These are phyloP conservation scores for Arthrobotrys sphaeroides DNA, from an alignment of 2,329 filamentous ascomycete species.

Conservation along the genomic window DNA sequence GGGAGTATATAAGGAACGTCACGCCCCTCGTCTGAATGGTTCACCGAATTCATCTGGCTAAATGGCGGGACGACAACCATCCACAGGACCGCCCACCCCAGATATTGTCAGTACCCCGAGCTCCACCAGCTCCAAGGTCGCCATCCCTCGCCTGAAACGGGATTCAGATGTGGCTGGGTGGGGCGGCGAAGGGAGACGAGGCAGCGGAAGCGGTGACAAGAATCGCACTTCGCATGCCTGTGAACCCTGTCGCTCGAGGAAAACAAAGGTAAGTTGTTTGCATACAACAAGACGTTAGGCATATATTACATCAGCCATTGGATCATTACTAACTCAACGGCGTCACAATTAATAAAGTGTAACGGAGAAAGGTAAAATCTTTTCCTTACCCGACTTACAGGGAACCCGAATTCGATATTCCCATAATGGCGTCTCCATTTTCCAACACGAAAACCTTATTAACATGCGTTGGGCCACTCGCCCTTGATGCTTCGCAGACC, in stretches of 20 bases:
- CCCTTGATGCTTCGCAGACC: slow-evolving; percentile 53
- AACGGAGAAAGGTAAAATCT: slow-evolving; percentile 55
- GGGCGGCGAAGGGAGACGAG: slow-evolving; percentile 47
- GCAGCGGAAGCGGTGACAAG: slow-evolving; percentile 55
- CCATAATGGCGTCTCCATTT: slow-evolving; percentile 24
- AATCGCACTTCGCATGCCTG: slow-evolving; percentile 57
- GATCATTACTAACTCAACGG: slow-evolving; percentile 44
- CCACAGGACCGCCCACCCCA: slow-evolving; percentile 46
- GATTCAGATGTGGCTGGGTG: slow-evolving; percentile 54
- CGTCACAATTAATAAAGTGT: slow-evolving; percentile 53
- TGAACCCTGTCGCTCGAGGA: slow-evolving; percentile 55
- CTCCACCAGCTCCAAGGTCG: slow-evolving; percentile 53
- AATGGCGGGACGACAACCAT: slow-evolving; percentile 49
- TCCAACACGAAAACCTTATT: slow-evolving; percentile 36
- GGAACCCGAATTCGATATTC: slow-evolving; percentile 19
- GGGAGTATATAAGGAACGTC: slow-evolving; percentile 11
- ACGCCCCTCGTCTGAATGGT: slow-evolving; percentile 26
- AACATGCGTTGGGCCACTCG: slow-evolving; percentile 14
- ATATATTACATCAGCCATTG: slow-evolving; percentile 36
- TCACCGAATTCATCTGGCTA: slow-evolving; percentile 7
- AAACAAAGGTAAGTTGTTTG: slow-evolving; percentile 37
- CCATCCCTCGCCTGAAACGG: slow-evolving; percentile 56
- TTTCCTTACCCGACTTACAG: neutral
- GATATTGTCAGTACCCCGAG: slow-evolving; percentile 41
- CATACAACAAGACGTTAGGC: neutral